Conservation (phyloP, 2,329 filamentous ascomycete species). For the Hysterium pulicare region DNA sequence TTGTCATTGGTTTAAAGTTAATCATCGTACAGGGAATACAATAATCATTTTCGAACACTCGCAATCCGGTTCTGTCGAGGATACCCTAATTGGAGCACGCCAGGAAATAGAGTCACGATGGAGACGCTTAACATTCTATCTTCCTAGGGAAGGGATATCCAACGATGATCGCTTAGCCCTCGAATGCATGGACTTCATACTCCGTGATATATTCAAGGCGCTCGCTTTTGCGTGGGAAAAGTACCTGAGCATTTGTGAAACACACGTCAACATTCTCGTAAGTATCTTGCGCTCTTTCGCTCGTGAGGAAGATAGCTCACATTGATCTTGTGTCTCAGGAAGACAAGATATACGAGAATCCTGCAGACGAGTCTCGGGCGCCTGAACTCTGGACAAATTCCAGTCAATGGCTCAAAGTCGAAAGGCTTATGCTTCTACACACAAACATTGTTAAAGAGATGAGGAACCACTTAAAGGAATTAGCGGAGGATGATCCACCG, state of each 20-base stretch:
- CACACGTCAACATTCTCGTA: conserved; percentile 48
- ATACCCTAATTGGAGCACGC: conserved; percentile 50
- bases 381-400: conserved; percentile 53
- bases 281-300: conserved; percentile 3
- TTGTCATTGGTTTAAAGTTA: not conserved
- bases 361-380: conserved; percentile 51
- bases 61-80: conserved; percentile 44
- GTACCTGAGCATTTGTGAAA: conserved; percentile 45
- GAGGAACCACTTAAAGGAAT: conserved; percentile 41
- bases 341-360: conserved; percentile 53
- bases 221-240: conserved; percentile 45
- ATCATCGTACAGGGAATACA: conserved; percentile 25
- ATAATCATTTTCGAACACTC: conserved; percentile 55
- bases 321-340: conserved; percentile 18
- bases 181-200: conserved; percentile 50
- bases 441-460: conserved; percentile 48
- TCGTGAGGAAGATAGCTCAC: not conserved
- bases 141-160: conserved; percentile 42
- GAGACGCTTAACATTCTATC: conserved; percentile 51
- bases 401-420: conserved; percentile 50
- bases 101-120: conserved; percentile 52
- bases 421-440: conserved; percentile 51
- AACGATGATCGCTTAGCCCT: conserved; percentile 43
- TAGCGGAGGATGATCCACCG: conserved; percentile 31
- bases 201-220: conserved; percentile 50